Percentiles rank a stretch among this genome's conserved stretches.
These are phyloP conservation scores for Lithohypha guttulata DNA, from an alignment of 2,329 filamentous ascomycete genomes.

Conservation along the genomic window DNA sequence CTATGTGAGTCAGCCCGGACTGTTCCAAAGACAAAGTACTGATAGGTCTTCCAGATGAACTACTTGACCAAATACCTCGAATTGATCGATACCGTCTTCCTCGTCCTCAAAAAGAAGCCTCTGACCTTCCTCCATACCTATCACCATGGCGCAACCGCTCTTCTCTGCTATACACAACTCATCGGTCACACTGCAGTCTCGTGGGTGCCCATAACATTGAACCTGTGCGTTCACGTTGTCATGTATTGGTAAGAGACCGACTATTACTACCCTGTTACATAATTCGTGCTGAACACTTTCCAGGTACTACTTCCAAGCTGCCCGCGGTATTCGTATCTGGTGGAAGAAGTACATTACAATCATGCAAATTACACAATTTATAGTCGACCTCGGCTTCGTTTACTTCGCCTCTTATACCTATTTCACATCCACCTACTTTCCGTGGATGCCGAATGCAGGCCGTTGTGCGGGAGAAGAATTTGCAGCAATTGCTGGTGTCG, in stretches of 20 bases:
- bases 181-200: slow-evolving; percentile 86
- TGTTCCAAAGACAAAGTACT: neutral
- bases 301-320: slow-evolving; percentile 99
- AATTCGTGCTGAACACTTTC: slow-evolving; percentile 49
- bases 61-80: slow-evolving; percentile 98
- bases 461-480: slow-evolving; percentile 94
- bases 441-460: slow-evolving; percentile 70
- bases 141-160: slow-evolving; percentile 91
- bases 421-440: slow-evolving; percentile 86
- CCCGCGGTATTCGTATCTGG: slow-evolving; percentile 90
- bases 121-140: slow-evolving; percentile 98
- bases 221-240: slow-evolving; percentile 88
- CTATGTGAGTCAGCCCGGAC: slow-evolving; percentile 49
- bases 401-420: slow-evolving; percentile 99
- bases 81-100: slow-evolving; percentile 87
- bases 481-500: slow-evolving; percentile 83
- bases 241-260: slow-evolving; percentile 81
- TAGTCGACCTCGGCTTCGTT: slow-evolving; percentile 94
- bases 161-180: slow-evolving; percentile 96
- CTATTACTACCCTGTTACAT: neutral
- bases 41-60: slow-evolving; percentile 56
- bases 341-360: slow-evolving; percentile 99
- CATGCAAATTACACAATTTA: slow-evolving; percentile 92
- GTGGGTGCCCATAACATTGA: slow-evolving; percentile 88
- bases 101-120: slow-evolving; percentile 99